Conservation (phyloP, 352 stramenopile species). For the Phytophthora macrochlamydospora region DNA sequence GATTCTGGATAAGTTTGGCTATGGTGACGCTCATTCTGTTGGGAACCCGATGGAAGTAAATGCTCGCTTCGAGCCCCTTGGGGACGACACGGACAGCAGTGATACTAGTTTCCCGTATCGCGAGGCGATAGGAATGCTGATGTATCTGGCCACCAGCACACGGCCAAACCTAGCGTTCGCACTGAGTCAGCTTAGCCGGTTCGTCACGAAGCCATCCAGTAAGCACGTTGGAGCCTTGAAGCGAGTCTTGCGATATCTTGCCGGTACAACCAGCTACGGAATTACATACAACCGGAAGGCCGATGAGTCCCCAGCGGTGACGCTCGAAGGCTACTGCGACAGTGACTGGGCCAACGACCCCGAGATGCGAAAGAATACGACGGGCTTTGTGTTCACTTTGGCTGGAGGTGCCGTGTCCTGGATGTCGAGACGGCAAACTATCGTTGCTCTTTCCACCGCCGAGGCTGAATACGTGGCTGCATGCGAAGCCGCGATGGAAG, state of each 20-base stretch:
- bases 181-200: constrained; percentile 20
- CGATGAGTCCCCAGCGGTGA: too few relatives aligned
- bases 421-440: not conserved
- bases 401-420: not conserved
- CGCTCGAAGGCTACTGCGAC: constrained; percentile 3
- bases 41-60: constrained; percentile 11
- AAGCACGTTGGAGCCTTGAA: constrained; percentile 16
- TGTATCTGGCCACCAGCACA: constrained; percentile 25
- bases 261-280: not conserved
- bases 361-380: constrained; percentile 3
- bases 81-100: not conserved
- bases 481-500: not conserved
- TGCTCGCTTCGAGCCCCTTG: not conserved
- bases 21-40: constrained; percentile 13
- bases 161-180: constrained; percentile 20
- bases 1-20: constrained; percentile 10
- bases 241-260: constrained; percentile 2
- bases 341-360: constrained; percentile 12
- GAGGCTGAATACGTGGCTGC: not conserved
- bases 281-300: not conserved
- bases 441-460: not conserved
- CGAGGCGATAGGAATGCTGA: constrained; percentile 11
- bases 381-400: constrained; percentile 5
- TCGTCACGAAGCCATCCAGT: not conserved
- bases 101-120: not conserved